A percentile compares a stretch with the other conserved stretches of the same genome.
These are phyloP conservation scores for Fistulina hepatica DNA, from an alignment of 1,284 basidiomycete species.

Conservation along the genomic window DNA sequence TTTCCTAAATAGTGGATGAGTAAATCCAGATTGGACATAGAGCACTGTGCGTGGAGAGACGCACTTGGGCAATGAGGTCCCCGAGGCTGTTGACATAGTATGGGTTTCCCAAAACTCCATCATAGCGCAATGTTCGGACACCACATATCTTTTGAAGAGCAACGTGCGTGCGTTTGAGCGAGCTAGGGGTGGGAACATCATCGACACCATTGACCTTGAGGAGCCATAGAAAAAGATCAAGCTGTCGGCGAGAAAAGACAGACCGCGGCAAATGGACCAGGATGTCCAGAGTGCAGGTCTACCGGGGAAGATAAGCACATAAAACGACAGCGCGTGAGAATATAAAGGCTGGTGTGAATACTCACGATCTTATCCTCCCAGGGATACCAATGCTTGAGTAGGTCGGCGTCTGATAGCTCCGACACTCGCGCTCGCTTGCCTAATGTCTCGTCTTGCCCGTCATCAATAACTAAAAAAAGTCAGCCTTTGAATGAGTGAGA, in stretches of 20 bases:
- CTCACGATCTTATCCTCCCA: constrained; percentile 8
- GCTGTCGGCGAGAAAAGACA: constrained; percentile 23
- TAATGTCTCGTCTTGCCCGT: no score
- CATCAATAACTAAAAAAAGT: no score
- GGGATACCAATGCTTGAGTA: constrained; percentile 8
- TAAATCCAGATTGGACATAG: background rate
- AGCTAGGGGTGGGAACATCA: constrained; percentile 21
- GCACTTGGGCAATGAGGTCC: constrained; percentile 24
- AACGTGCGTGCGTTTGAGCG: constrained; percentile 19
- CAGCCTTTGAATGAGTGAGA: no score
- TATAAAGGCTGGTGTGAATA: background rate
- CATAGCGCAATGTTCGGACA: constrained; percentile 20
- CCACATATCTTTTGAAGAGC: constrained; percentile 23
- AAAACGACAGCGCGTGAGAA: background rate
- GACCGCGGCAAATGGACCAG: constrained; percentile 27
- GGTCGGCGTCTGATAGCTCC: no score
- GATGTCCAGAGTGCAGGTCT: constrained; percentile 27
- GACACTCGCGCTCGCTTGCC: no score
- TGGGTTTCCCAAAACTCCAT: constrained; percentile 24
- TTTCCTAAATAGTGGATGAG: constrained; percentile 20
- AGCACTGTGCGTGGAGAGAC: background rate
- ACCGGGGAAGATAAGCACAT: background rate
- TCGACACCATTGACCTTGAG: constrained; percentile 20
- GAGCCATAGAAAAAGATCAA: constrained; percentile 26
- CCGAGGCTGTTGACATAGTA: constrained; percentile 24